Percentiles rank a stretch among this genome's conserved stretches.
Conservation (phyloP, 257 asterid species). For the Buddleja alternifolia region DNA sequence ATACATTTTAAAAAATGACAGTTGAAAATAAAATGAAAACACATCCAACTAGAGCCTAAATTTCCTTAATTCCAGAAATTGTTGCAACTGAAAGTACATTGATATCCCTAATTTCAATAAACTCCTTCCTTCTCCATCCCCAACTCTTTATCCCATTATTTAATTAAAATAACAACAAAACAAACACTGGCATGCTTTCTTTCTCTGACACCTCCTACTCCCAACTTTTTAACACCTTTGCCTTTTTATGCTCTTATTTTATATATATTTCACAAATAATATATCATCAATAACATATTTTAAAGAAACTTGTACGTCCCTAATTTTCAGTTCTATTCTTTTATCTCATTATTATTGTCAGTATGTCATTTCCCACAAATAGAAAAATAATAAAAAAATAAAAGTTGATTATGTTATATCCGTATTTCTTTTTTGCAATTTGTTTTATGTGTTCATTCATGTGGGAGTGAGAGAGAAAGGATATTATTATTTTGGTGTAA, state of each 20-base stretch:
- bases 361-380: slow-evolving; percentile 33
- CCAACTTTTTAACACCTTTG: slow-evolving; percentile 37
- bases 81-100: slow-evolving; percentile 62
- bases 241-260: slow-evolving; percentile 33
- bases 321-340: background rate
- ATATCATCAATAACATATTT: background rate
- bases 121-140: slow-evolving; percentile 44
- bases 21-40: too few species aligned
- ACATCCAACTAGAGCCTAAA: too few species aligned
- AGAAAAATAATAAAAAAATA: slow-evolving; percentile 14
- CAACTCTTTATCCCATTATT: slow-evolving; percentile 1
- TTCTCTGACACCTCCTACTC: slow-evolving; percentile 37
- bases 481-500: slow-evolving; percentile 24
- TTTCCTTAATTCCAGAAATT: slow-evolving; percentile 39
- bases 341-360: background rate
- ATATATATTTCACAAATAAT: too few species aligned
- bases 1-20: too few species aligned
- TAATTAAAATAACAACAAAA: slow-evolving; percentile 35
- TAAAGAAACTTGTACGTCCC: slow-evolving; percentile 20
- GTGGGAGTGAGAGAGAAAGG: slow-evolving; percentile 19
- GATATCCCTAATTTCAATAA: slow-evolving; percentile 59
- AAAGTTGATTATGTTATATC: slow-evolving; percentile 33
- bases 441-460: slow-evolving; percentile 28
- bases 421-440: slow-evolving; percentile 25
- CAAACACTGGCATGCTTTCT: slow-evolving; percentile 39